Evolutionary conservation across 805 yeast genomes (phyloP), one percentile per base, ranked within the genome.

Genomic region (Yarrowia phangngaensis): DNA sequence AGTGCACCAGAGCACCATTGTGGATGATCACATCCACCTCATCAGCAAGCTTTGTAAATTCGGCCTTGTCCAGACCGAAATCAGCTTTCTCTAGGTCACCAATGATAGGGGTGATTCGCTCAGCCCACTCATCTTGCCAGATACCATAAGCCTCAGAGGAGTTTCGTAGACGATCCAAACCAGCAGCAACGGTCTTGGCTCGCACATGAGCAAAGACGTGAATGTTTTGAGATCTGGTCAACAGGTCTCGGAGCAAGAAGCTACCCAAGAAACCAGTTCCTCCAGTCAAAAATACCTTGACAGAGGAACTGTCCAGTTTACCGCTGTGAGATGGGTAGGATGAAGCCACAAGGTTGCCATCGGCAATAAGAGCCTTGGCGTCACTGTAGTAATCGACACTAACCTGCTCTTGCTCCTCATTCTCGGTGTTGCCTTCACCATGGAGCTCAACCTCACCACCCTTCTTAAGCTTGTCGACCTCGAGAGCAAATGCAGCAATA

Each of bases 1-100:
- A 92, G 65, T 92, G 98, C 28, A 92, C 99, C 54, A 89, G 72
- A 13, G 99, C 99, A 70, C 97, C 98, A 58, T 92, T 92, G 66
- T 92, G 99, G 54, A 92, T 77, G 46, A 92, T 80, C 3, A 82
- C 81, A 64, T 94, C 98, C 51, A 90, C 71, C 1, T 70, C 67
- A 12, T 75, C 65, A 8, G 78, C 68, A 52, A 92, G 73, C 6
- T 59, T 40, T 1, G 56, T 33, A 95, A 95, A 92, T 23, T 70
- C 68, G 3, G 58, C 63, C 26, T 73, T 72, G 13, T 67, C 56
- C 47, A 86, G 60, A 0, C 97, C 98, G 62, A 92, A 81, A 33
- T 82, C 72, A n/a, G 73, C 68, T 54, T 73, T 66, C 5, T 90
- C 75, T 57, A 92, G 72, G 60, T 89, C 89, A 27, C 96, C 99